phyloP scores from a whole-genome alignment of 139 green algal genomes.

The Chlamydomonas sphaeroides region DNA sequence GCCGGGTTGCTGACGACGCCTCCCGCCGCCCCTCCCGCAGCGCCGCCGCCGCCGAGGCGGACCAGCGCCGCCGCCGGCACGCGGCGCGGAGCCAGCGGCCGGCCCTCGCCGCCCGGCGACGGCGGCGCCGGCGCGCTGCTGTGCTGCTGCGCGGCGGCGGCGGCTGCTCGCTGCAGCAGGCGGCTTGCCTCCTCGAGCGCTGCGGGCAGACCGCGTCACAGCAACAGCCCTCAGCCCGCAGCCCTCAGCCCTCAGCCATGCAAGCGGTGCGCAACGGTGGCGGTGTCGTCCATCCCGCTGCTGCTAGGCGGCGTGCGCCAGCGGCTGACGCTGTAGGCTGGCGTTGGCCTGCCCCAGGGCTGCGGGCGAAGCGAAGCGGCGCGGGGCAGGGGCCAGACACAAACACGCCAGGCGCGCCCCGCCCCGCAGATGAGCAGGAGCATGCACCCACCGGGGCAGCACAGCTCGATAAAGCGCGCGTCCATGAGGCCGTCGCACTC shows the following conservation, averaged over 20 bases:
- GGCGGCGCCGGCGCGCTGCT: background rate
- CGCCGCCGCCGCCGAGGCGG: background rate
- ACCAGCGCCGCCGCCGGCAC: constrained; percentile 22
- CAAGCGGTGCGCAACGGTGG: no score
- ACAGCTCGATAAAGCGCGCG: constrained; percentile 59
- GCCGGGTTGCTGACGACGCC: no score
- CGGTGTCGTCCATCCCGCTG: no score
- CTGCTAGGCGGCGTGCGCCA: no score
- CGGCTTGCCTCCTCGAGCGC: constrained; percentile 21
- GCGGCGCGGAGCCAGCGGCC: background rate
- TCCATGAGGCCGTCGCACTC: constrained; percentile 56
- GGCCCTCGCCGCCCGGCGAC: background rate
- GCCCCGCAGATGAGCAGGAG: background rate
- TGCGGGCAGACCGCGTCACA: background rate
- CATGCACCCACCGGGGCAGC: constrained; percentile 53
- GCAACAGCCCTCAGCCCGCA: background rate
- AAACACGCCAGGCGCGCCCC: no score
- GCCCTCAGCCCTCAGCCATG: no score
- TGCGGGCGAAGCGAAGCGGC: no score
- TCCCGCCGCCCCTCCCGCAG: no score
- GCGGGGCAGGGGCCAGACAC: no score
- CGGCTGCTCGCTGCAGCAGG: constrained; percentile 11
- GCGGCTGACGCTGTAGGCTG: no score
- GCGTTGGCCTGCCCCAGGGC: no score
- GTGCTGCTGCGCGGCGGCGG: constrained; percentile 2